These are phyloP conservation scores for Fusarium armeniacum DNA, from an alignment of 2,329 filamentous ascomycete species.

Conservation along the genomic window DNA sequence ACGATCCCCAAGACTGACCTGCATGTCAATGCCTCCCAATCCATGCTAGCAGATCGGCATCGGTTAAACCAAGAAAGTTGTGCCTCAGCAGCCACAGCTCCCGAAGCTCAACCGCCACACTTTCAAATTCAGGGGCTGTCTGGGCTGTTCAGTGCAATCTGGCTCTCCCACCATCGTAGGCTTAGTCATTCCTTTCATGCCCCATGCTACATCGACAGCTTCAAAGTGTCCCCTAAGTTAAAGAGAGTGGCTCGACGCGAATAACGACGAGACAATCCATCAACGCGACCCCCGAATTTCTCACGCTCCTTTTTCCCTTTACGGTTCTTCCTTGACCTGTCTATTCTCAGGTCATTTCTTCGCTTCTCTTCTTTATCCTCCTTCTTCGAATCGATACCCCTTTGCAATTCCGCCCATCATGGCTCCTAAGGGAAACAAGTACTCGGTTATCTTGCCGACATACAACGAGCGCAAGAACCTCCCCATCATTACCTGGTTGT, in stretches of 20 bases:
- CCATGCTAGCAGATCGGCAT: slow-evolving; percentile 38
- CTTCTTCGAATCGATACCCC: slow-evolving; percentile 20
- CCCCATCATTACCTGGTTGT: slow-evolving; percentile 93
- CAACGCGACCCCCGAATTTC: slow-evolving; percentile 46
- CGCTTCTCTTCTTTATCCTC: neutral
- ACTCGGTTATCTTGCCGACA: slow-evolving; percentile 96
- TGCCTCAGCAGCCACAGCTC: slow-evolving; percentile 23
- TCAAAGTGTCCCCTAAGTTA: slow-evolving; percentile 46
- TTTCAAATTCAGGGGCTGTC: slow-evolving; percentile 40
- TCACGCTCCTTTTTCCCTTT: slow-evolving; percentile 46
- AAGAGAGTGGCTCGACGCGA: slow-evolving; percentile 46
- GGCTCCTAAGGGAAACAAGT: slow-evolving; percentile 76
- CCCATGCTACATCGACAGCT: slow-evolving; percentile 28
- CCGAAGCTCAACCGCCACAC: slow-evolving; percentile 33
- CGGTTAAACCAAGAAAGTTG: slow-evolving; percentile 14
- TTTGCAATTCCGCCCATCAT: slow-evolving; percentile 54
- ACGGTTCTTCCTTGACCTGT: slow-evolving; percentile 11
- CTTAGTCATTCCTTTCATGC: slow-evolving; percentile 39
- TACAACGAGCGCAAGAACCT: slow-evolving; percentile 99
- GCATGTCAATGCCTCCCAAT: slow-evolving; percentile 31
- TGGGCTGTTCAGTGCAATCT: slow-evolving; percentile 45
- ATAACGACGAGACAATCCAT: slow-evolving; percentile 35
- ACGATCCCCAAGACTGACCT: slow-evolving; percentile 27
- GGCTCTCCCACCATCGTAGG: slow-evolving; percentile 43
- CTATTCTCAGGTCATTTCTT: slow-evolving; percentile 1